Evolutionary conservation across 352 stramenopile genomes (phyloP), one percentile per base, ranked within the genome.

Genomic region (Elongisporangium anandrum): DNA sequence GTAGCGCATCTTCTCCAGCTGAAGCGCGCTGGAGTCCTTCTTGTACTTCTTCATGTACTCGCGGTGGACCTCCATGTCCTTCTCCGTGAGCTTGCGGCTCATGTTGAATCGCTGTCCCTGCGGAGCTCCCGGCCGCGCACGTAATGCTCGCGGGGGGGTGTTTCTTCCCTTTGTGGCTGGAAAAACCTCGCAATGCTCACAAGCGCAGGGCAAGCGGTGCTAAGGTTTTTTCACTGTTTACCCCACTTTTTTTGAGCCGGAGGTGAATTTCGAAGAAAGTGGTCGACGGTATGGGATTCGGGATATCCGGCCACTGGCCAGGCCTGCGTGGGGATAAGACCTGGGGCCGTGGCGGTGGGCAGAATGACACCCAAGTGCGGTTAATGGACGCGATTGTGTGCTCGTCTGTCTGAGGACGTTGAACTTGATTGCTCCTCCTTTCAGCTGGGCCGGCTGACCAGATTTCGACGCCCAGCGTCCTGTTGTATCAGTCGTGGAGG

Each of bases 1-100:
- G 74, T 92, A 90, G 52, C 69, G 78, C 63, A 91, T 66, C 45
- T 67, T 56, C 47, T 84, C 65, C 55, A 72, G 77, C 24, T 71
- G 63, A 55, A 90, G 65, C 57, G 91, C 79, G 39, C 72, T 81
- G 55, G 84, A 87, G 63, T 88, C 74, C 79, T 85, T 86, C 67
- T 90, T 85, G 75, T 88, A 94, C 69, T 89, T 89, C 73, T 91
- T 90, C 85, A 94, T 94, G 72, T 94, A 94, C 73, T 90, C 80
- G 41, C 85, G 85, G 55, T 94, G 85, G 45, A 86, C 69, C 59
- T 88, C 70, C 80, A 94, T 88, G 63, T 92, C 79, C 63, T 92
- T 90, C 24, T 85, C 79, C 55, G 70, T 72, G 38, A 79, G 54
- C 47, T 76, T 77, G 15, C 22, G 56, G 56, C 52, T 52, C 29